Base-by-base conservation (phyloP, 305 asterid genomes). In the Stenogyne calaminthoides region DNA sequence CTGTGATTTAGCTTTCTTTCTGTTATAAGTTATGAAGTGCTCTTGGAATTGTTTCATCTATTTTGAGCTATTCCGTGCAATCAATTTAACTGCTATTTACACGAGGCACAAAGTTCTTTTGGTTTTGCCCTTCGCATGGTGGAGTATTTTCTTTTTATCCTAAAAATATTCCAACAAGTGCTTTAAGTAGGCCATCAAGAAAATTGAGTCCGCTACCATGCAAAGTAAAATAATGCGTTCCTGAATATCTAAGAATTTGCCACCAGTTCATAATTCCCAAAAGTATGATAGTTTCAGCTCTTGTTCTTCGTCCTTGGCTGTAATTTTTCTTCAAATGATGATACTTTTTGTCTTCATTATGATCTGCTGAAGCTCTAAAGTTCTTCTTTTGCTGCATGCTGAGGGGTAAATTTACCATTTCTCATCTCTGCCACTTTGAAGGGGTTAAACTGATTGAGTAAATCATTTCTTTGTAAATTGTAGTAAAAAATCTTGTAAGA, bases 1-100 rank as follows among this genome's bases (percentile, higher is more conserved):
- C 32, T 65, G 56, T 42, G 64, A 22, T 57, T 71, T 72, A n/a
- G 19, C 39, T 40, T 29, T 40, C 9, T 72, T 40, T 44, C 49
- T 15, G 19, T 32, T 37, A 67, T 52, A 49, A 9, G 49, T 57
- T 12, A 42, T 60, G 51, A 2, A 63, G 11, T 25, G 46, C 10
- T 49, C 56, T 12, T 36, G 54, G 59, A 63, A 71, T 67, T 56
- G 60, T 51, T 60, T 78, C 42, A 16, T 70, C 62, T 63, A 37
- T 72, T 18, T 60, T 14, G 34, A 46, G 58, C 37, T 74, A 20
- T 74, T 74, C 37, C 20, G 64, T 20, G 39, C 11, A 73, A 39
- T 76, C 47, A 34, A 15, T 60, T 61, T 42, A 6, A 32, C 37
- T 73, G 36, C 40, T 69, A 62, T 67, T 27, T 16, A 52, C 32